A percentile compares a stretch with the other conserved stretches of the same genome.
These are phyloP conservation scores for Diaporthe sp. DNA, from an alignment of 2,329 filamentous ascomycete genomes.

Conservation along the genomic window DNA sequence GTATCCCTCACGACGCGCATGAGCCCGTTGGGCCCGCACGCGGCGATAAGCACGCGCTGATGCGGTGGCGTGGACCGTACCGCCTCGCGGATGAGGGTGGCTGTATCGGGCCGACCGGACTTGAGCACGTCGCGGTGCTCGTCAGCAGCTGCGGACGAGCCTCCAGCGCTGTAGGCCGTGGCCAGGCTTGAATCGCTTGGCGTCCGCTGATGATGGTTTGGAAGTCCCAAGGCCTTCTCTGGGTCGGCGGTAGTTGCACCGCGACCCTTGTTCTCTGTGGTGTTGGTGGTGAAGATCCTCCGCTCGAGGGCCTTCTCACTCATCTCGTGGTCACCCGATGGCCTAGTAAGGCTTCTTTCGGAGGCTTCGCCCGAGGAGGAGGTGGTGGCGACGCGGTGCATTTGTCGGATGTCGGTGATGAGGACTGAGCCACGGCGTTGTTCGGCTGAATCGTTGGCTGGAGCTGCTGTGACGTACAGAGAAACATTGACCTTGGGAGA, in stretches of 20 bases:
- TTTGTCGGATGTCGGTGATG: conserved; percentile 22
- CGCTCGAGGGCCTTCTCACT: conserved; percentile 37
- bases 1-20: conserved; percentile 57
- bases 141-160: conserved; percentile 33
- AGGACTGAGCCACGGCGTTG: conserved; percentile 25
- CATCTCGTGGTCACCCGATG: conserved; percentile 29
- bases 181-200: conserved; percentile 16
- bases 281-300: not conserved
- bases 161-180: conserved; percentile 6
- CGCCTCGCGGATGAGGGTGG: conserved; percentile 49
- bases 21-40: conserved; percentile 58
- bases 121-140: conserved; percentile 43
- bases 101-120: conserved; percentile 54
- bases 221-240: conserved; percentile 6
- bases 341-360: conserved; percentile 9
- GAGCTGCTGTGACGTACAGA: conserved; percentile 49
- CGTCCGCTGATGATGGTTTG: not conserved
- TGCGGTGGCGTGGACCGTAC: conserved; percentile 46
- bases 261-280: not conserved
- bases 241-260: not conserved
- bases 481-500: conserved; percentile 50
- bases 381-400: conserved; percentile 4
- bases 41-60: conserved; percentile 56
- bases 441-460: conserved; percentile 20
- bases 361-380: conserved; percentile 36